These are phyloP conservation scores for Globisporangium nagaii DNA, from an alignment of 352 stramenopile species.

Conservation along the genomic window DNA sequence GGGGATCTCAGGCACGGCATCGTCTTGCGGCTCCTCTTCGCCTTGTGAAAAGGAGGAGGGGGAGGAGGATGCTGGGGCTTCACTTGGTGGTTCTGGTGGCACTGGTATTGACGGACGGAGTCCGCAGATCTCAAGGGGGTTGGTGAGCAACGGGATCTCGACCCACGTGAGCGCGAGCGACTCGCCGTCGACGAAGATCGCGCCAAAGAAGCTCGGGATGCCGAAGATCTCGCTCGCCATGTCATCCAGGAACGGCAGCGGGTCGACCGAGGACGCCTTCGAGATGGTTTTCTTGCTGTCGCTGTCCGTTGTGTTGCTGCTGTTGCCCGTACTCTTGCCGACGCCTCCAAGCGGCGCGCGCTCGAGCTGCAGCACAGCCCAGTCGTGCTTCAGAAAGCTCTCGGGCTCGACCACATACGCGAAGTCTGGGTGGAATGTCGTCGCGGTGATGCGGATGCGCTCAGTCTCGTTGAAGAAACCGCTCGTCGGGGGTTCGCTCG, in stretches of 20 bases:
- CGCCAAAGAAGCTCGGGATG: not conserved
- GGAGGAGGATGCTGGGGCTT: not conserved
- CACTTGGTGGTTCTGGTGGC: not conserved
- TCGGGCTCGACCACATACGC: not conserved
- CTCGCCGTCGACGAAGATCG: not conserved
- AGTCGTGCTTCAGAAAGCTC: not conserved
- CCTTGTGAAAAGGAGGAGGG: not conserved
- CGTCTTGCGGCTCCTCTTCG: not conserved
- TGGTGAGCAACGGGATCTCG: not conserved
- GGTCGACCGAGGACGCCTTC: too few relatives aligned
- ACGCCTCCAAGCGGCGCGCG: not conserved
- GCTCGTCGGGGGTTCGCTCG: not conserved
- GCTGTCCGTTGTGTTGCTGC: too few relatives aligned
- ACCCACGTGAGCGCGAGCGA: conserved; percentile 1
- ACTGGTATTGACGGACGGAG: not conserved
- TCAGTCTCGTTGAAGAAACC: conserved; percentile 1
- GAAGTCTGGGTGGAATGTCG: not conserved
- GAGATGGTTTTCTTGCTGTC: too few relatives aligned
- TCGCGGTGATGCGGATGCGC: not conserved
- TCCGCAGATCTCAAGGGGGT: not conserved
- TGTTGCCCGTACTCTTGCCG: too few relatives aligned
- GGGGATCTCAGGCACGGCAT: not conserved
- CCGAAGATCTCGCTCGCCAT: not conserved
- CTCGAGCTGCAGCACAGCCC: not conserved
- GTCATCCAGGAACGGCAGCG: not conserved